phyloP scores from a whole-genome alignment of 371 early-diverging fungal genomes.

The Actinomucor elegans region DNA sequence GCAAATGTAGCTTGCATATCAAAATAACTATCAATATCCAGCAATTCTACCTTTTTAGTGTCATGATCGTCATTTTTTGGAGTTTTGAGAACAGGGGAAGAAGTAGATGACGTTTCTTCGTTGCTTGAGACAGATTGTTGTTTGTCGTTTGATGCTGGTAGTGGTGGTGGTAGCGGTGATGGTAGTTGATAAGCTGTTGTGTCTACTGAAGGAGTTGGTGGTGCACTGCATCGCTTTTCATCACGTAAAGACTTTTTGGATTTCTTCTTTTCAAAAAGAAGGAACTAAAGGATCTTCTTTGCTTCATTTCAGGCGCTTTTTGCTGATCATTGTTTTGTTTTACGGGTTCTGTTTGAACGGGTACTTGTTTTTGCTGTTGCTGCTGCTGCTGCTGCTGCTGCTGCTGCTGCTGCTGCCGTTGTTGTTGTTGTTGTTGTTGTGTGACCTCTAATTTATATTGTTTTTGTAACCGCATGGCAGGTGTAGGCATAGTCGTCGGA shows the following conservation, averaged over 20 bases:
- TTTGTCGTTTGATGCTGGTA: too few relatives aligned
- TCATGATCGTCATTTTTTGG: conserved; percentile 3
- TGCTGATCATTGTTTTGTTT: too few relatives aligned
- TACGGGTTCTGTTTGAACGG: background rate
- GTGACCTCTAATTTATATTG: conserved; percentile 10
- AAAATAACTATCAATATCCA: conserved; percentile 16
- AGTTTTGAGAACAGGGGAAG: background rate
- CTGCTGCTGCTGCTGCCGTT: conserved; percentile 2
- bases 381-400: conserved; percentile 13
- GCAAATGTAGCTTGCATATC: conserved; percentile 26
- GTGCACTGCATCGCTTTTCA: conserved; percentile 12
- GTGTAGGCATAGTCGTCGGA: conserved; percentile 3
- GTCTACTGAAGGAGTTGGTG: conserved; percentile 4
- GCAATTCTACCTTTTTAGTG: conserved; percentile 10
- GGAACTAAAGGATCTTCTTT: conserved; percentile 18
- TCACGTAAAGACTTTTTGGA: conserved; percentile 6
- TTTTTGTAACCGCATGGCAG: conserved; percentile 15
- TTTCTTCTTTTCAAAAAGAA: conserved; percentile 21
- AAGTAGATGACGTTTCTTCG: background rate
- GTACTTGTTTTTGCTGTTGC: background rate
- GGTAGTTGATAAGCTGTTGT: background rate
- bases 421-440: conserved; percentile 12
- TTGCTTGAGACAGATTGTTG: background rate
- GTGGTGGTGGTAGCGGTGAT: background rate
- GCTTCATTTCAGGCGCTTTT: conserved; percentile 16